These are phyloP conservation scores for Backusella morwellensis DNA, from an alignment of 192 early-diverging fungal genomes.

Conservation along the genomic window DNA sequence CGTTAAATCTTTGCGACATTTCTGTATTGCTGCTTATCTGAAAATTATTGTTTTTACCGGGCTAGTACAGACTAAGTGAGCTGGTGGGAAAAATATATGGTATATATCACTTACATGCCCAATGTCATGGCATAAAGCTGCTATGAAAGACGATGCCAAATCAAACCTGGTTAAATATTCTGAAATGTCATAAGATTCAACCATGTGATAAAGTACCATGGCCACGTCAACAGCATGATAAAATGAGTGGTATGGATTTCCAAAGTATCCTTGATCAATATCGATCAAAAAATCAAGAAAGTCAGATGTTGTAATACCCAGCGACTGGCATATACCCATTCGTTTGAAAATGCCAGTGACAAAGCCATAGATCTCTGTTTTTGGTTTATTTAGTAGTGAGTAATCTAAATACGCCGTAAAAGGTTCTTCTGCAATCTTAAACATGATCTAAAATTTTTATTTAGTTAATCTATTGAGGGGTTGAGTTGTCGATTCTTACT, in stretches of 20 bases:
- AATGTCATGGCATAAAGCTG: conserved; percentile 89
- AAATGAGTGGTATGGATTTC: conserved; percentile 90
- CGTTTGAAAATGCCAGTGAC: conserved; percentile 76
- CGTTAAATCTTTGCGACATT: conserved; percentile 66
- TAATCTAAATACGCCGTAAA: conserved; percentile 38
- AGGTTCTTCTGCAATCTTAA: conserved; percentile 43
- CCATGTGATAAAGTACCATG: conserved; percentile 75
- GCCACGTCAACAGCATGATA: conserved; percentile 90
- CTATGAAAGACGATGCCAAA: conserved; percentile 71
- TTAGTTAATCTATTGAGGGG: not conserved
- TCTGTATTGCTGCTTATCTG: conserved; percentile 83
- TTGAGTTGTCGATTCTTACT: conserved; percentile 30
- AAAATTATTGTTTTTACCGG: conserved; percentile 90
- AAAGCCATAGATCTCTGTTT: conserved; percentile 80
- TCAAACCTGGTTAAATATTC: conserved; percentile 70
- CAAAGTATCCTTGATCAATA: conserved; percentile 73
- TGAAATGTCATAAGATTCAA: conserved; percentile 63
- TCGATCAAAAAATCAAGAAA: conserved; percentile 86
- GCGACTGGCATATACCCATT: conserved; percentile 56
- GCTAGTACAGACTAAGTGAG: conserved; percentile 47
- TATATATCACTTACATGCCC: conserved; percentile 60
- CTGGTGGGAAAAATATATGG: conserved; percentile 9
- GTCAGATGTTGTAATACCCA: conserved; percentile 58
- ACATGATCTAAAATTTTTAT: conserved; percentile 37
- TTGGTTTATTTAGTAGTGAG: conserved; percentile 64